Evolutionary conservation across 768 basidiomycete species (phyloP), one percentile per base, ranked within the genome.

Genomic region (Collybia sp.): DNA sequence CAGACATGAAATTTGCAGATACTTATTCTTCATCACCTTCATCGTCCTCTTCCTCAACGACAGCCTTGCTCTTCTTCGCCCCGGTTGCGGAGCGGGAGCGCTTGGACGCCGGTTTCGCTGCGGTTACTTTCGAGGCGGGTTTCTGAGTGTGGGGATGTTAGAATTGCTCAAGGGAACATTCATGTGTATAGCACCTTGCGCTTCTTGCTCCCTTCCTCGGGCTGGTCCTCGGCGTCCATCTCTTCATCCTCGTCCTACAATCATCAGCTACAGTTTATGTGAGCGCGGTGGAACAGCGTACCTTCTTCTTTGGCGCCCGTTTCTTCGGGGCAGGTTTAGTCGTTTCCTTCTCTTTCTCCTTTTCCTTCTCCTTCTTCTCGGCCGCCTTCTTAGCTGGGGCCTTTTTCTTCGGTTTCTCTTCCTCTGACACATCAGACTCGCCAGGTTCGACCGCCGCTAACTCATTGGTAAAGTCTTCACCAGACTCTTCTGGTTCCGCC

Each of bases 141-240:
- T 25, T 25, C 25, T 25, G 25, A 8, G 8, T 8, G 25, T 8
- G 25, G 25, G 25, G 8, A 25, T 8, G 25, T 25, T 25, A 25
- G 25, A 3, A 3, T 25, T 25, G 25, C 25, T 25, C 3, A 25
- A 25, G 3, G 8, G 25, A 8, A 8, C 4, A 25, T 3, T 25
- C 8, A 25, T 25, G 8, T 8, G 8, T 25, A 25, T 25, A 25
- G 4, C 8, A 25, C 85, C 80, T 88, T 85, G 66, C 84, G 82
- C 67, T 89, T 90, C 71, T 82, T 86, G 56, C 64, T 59, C 60
- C 62, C 53, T 1, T 70, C 69, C 10, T 78, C 76, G 12, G 72
- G 76, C 1, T 73, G 74, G 5, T 74, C 77, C 10, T 71, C 75
- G n/a, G 58, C 71, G 10, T 49, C 62, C 64, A 72, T 70, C 43